phyloP scores from a whole-genome alignment of 1,139 yeast species.

The Nakaseomyces nivariensis region DNA sequence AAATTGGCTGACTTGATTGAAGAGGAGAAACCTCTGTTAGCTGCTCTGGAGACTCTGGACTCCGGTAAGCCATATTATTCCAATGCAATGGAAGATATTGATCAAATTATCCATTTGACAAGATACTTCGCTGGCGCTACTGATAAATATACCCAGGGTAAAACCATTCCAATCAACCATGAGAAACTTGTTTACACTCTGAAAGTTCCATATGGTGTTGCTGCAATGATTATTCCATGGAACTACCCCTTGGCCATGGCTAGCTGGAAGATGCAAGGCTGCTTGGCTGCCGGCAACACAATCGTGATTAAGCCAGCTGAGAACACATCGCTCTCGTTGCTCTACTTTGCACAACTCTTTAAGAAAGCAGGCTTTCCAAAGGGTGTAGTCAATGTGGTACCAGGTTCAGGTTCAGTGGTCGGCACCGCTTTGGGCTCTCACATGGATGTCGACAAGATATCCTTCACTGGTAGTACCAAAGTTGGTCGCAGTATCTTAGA shows the following conservation, averaged over 20 bases:
- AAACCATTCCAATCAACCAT: constrained; percentile 53
- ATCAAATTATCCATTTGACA: constrained; percentile 48
- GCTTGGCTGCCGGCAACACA: constrained; percentile 60
- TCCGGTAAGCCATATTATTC: constrained; percentile 52
- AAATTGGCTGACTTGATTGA: constrained; percentile 45
- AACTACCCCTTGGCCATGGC: constrained; percentile 66
- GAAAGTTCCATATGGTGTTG: constrained; percentile 75
- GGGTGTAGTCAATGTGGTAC: constrained; percentile 54
- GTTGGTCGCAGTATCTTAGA: constrained; percentile 53
- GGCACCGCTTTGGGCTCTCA: constrained; percentile 53
- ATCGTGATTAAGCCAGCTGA: constrained; percentile 62
- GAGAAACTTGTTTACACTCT: constrained; percentile 66
- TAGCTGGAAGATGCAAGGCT: constrained; percentile 63
- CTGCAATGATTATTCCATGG: constrained; percentile 72
- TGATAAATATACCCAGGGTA: constrained; percentile 66
- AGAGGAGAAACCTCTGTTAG: constrained; percentile 40
- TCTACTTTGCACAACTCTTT: constrained; percentile 44
- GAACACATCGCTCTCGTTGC: constrained; percentile 53
- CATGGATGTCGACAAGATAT: constrained; percentile 49
- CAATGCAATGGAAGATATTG: constrained; percentile 52
- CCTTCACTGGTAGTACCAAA: constrained; percentile 52
- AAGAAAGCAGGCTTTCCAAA: constrained; percentile 63
- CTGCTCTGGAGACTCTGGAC: constrained; percentile 54
- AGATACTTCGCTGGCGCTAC: constrained; percentile 82
- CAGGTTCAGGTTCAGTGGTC: constrained; percentile 47